Evolutionary conservation across 2,329 filamentous ascomycete species (phyloP), one percentile per base, ranked within the genome.

Genomic region (Aspergillus arachidicola): DNA sequence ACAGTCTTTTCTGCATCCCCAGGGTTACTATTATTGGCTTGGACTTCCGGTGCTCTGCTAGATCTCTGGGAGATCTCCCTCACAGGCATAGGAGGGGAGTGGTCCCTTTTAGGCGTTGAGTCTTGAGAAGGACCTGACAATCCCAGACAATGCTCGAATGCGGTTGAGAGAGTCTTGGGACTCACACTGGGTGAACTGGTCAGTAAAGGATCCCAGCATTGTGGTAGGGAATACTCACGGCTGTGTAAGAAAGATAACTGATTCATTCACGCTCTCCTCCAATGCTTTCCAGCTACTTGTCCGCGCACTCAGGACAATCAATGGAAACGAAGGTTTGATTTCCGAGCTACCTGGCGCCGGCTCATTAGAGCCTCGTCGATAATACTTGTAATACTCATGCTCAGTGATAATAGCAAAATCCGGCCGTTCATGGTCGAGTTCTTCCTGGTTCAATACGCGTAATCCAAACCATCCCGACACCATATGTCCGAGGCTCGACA

Each of bases 331-430:
- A 7, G 46, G 58, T 19, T 59, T 54, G n/a, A 32, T 28, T 21
- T 30, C 32, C 19, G 50, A 32, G 16, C 16, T 23, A 19, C 23
- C 16, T 7, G 14, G 11, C 4, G 11, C 30, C 6, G 23, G 26
- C 46, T 28, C 46, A 30, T 30, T 30, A 5, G 23, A 28, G 23
- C 12, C 26, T 30, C 2, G 46, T 30, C 26, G 46, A 28, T 50
- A 50, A 9, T 28, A 28, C 11, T 64, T 63, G 16, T 65, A 59
- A 32, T 69, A 71, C 41, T 69, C 69, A 36, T 68, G 63, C 16
- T 71, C 68, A 3, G 69, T 71, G 3, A 69, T 62, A 11, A 71
- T 64, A 12, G 64, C 38, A 26, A 69, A 66, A n/a, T 71, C 69
- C 1, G 68, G 53, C 4, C 21, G 6, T 21, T 55, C 48, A 12